Conservation (phyloP, 1,284 basidiomycete genomes). For the Cystobasidiaceae sp. region DNA sequence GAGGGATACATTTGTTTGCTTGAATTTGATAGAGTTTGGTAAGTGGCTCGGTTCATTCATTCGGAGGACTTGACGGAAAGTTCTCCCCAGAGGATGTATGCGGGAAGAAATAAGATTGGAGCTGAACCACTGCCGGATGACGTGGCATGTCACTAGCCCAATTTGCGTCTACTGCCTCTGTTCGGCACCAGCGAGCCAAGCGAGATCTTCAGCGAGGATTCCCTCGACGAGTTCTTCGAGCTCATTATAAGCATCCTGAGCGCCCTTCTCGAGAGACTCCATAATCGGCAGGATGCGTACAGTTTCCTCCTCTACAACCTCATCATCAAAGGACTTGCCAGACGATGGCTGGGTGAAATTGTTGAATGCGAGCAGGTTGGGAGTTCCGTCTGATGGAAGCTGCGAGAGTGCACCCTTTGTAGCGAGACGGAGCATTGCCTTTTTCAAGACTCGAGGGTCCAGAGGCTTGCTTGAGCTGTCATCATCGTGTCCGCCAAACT, state of each 20-base stretch:
- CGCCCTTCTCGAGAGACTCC: not conserved
- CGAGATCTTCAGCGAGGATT: constrained; percentile 17
- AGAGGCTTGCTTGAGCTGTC: constrained; percentile 47
- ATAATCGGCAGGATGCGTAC: constrained; percentile 16
- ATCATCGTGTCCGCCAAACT: too few relatives aligned
- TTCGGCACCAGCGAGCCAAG: constrained; percentile 12
- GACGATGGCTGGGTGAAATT: constrained; percentile 57
- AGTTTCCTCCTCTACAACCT: constrained; percentile 1
- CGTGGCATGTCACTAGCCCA: too few relatives aligned
- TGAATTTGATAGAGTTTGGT: too few relatives aligned
- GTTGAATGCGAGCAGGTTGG: constrained; percentile 74
- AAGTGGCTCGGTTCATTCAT: too few relatives aligned
- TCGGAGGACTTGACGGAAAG: too few relatives aligned
- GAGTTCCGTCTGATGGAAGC: constrained; percentile 56
- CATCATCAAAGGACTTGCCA: not conserved
- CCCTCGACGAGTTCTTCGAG: constrained; percentile 27
- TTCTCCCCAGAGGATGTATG: not conserved
- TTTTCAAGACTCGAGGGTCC: constrained; percentile 66
- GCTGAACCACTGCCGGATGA: too few relatives aligned
- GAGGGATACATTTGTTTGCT: too few relatives aligned
- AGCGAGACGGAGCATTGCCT: constrained; percentile 62
- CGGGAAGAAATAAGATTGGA: not conserved
- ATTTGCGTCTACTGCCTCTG: not conserved
- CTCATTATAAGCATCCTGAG: constrained; percentile 4
- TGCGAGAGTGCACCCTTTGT: constrained; percentile 54